Conservation (phyloP, 148 eudicot genomes). For the Beta vulgaris region DNA sequence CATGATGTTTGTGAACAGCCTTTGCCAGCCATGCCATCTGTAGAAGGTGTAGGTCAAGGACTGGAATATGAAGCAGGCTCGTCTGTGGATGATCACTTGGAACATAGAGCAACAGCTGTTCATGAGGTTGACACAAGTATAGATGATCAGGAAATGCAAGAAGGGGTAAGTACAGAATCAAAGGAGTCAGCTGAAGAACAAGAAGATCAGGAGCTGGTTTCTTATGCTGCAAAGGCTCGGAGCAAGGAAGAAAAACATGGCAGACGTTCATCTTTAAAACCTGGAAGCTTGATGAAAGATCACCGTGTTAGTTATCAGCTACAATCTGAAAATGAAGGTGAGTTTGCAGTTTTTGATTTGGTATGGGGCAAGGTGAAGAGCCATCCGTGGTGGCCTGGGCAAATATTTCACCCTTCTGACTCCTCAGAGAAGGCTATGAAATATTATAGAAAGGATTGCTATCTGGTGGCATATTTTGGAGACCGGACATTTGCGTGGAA, state of each 20-base stretch:
- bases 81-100: background rate
- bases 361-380: conserved; percentile 96
- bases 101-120: background rate
- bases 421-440: conserved; percentile 91
- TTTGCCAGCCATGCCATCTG: background rate
- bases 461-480: conserved; percentile 90
- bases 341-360: conserved; percentile 58
- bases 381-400: conserved; percentile 99
- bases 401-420: conserved; percentile 74
- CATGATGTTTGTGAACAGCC: background rate
- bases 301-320: conserved; percentile 45
- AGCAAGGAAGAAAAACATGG: conserved; percentile 33
- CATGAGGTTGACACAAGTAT: background rate
- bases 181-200: background rate
- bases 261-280: conserved; percentile 24
- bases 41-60: background rate
- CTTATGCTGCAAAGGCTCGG: conserved; percentile 23
- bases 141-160: background rate
- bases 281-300: conserved; percentile 34
- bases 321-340: conserved; percentile 54
- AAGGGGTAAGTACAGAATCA: background rate
- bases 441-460: conserved; percentile 66
- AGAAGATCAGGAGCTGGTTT: conserved; percentile 19
- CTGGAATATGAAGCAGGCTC: background rate
- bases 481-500: conserved; percentile 91